Base-by-base conservation (phyloP, 2,329 filamentous ascomycete genomes). In the Elsinoe batatas region DNA sequence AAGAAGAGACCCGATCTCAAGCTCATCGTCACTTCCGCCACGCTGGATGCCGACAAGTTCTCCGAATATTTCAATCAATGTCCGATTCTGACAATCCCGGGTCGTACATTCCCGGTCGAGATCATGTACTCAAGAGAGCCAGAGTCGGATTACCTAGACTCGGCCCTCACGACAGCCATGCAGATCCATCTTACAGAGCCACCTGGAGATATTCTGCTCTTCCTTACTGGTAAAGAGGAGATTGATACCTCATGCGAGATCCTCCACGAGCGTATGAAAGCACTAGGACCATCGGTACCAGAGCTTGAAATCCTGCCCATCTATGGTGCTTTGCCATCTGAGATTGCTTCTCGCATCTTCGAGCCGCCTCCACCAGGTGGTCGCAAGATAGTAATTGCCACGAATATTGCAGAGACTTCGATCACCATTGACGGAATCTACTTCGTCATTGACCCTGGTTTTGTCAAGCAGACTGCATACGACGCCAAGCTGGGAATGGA, bases 401-500 rank as follows among this genome's bases (percentile, higher is more conserved):
- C 93, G 35, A 98, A 98, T 64, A 98, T 98, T 65, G 93, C 93
- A 0, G 93, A 98, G 68, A 98, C 93, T 0, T 95, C 89, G 55
- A 93, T 98, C 66, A 98, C 93, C 0, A 97, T 98, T 61, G 93
- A 98, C 67, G 87, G 91, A 49, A 95, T 98, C 61, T 96, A 91
- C 73, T 97, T 95, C 66, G 94, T 98, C 15, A 84, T 98, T 13
- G 93, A 98, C 64, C 91, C 93, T 2, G 93, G 93, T 1, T 98
- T 97, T 63, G 91, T 96, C 59, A 98, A 98, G 74, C 91, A 97
- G 67, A 96, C 93, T 62, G 91, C 88, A 1, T 98, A 96, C 67
- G 91, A 98, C 66, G 88, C 91, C 0, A 97, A 97, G 71, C 80
- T 97, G 1, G 93, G 93, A 55, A 98, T 98, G 91, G 93, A 98